phyloP scores from a whole-genome alignment of 495 filamentous ascomycete genomes.

The Schizothecium vesticola region DNA sequence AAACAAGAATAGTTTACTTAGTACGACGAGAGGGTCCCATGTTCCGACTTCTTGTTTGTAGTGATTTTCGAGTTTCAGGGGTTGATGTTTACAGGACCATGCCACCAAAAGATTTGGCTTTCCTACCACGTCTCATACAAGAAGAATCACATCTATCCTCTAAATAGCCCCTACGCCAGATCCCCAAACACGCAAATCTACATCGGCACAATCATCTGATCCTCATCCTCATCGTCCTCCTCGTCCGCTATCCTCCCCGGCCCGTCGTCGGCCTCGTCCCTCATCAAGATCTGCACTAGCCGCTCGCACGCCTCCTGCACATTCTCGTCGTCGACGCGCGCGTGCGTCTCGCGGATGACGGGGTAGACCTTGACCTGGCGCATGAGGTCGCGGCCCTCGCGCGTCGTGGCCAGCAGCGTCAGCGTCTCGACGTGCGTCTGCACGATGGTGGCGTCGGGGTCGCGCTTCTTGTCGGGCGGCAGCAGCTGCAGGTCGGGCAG shows the following conservation, averaged over 20 bases:
- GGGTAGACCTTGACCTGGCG: slow-evolving; percentile 78
- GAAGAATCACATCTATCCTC: not conserved
- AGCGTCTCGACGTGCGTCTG: slow-evolving; percentile 85
- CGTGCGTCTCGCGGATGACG: slow-evolving; percentile 79
- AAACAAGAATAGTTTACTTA: too few relatives aligned
- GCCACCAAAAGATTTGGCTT: not conserved
- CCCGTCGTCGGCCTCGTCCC: slow-evolving; percentile 53
- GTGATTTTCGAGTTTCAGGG: not conserved
- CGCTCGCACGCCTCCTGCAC: slow-evolving; percentile 84
- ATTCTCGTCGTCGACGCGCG: slow-evolving; percentile 69
- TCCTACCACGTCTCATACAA: not conserved
- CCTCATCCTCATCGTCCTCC: slow-evolving; percentile 23
- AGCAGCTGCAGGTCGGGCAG: slow-evolving; percentile 82
- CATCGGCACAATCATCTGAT: slow-evolving; percentile 42
- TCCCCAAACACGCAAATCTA: not conserved
- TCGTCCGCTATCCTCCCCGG: slow-evolving; percentile 51
- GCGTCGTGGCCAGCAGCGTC: slow-evolving; percentile 72
- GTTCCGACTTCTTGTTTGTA: not conserved
- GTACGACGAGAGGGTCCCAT: not conserved
- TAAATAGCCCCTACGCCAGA: slow-evolving; percentile 1
- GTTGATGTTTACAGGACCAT: not conserved
- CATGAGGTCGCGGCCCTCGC: slow-evolving; percentile 66
- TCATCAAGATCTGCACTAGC: slow-evolving; percentile 87
- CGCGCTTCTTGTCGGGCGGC: slow-evolving; percentile 78
- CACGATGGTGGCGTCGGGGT: slow-evolving; percentile 67